phyloP scores from a whole-genome alignment of 352 stramenopile species.

The Globisporangium mamillatum region DNA sequence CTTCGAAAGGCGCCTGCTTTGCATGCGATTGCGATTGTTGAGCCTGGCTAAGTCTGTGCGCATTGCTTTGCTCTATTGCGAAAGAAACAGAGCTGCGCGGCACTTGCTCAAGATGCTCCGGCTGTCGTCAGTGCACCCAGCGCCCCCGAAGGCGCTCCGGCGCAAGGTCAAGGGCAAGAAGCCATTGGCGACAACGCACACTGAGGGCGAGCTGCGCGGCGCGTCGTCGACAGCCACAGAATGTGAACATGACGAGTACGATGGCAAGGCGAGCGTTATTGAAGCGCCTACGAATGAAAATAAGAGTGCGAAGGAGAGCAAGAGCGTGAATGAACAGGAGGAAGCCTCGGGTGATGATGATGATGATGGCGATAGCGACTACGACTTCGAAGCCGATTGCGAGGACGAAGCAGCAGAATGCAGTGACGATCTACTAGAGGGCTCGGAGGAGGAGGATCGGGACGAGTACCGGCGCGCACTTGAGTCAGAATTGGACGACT shows the following conservation, averaged over 20 bases:
- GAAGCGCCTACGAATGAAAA: background rate
- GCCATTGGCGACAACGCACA: background rate
- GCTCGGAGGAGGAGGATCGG: constrained; percentile 21
- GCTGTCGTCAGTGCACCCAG: constrained; percentile 9
- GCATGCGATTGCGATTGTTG: background rate
- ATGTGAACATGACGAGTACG: background rate
- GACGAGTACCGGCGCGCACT: constrained; percentile 12
- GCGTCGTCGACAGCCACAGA: background rate
- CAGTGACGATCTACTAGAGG: background rate
- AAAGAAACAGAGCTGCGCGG: background rate
- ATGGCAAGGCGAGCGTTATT: background rate
- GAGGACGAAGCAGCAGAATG: constrained; percentile 3
- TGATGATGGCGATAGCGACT: constrained; percentile 26
- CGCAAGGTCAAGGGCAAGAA: constrained; percentile 11
- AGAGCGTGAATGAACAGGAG: background rate
- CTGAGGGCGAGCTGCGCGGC: background rate
- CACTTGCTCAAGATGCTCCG: background rate
- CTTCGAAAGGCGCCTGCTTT: constrained; percentile 1
- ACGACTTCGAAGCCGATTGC: constrained; percentile 17
- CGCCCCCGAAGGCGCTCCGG: constrained; percentile 6
- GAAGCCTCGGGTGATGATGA: background rate
- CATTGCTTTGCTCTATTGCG: background rate
- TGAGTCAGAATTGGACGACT: constrained; percentile 32
- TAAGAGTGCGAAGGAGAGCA: constrained; percentile 2
- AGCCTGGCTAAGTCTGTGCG: background rate